Evolutionary conservation across 495 filamentous ascomycete genomes (phyloP).

Genomic region (Ascodesmis nigricans): DNA sequence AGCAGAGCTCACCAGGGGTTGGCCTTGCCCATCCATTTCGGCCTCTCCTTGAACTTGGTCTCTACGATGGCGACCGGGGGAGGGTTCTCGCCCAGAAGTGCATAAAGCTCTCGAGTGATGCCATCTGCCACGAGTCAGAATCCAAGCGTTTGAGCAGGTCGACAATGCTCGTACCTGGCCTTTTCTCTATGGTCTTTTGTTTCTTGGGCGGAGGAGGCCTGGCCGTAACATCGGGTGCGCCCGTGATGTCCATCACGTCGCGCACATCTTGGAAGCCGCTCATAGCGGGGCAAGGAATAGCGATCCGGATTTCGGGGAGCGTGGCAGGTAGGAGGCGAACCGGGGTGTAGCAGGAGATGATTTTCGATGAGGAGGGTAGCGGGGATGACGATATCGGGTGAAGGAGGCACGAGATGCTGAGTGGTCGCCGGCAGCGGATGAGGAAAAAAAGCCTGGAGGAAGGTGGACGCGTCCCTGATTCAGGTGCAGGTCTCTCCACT

Average conservation of each 20-base stretch:
- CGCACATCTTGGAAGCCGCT: constrained; percentile 52
- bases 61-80: constrained; percentile 46
- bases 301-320: too few species aligned
- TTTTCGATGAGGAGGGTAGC: too few species aligned
- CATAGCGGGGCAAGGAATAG: too few species aligned
- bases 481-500: too few species aligned
- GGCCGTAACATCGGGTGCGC: constrained; percentile 31
- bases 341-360: too few species aligned
- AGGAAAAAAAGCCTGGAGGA: too few species aligned
- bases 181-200: constrained; percentile 45
- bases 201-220: constrained; percentile 48
- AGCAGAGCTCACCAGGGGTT: constrained; percentile 32
- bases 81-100: constrained; percentile 42
- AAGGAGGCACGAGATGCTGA: too few species aligned
- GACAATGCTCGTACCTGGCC: constrained; percentile 38
- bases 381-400: too few species aligned
- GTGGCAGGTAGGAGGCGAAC: too few species aligned
- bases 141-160: constrained; percentile 30
- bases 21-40: constrained; percentile 34
- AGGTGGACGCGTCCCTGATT: too few species aligned
- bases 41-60: constrained; percentile 42
- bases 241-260: constrained; percentile 69
- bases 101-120: constrained; percentile 43
- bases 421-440: too few species aligned
- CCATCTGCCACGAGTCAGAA: constrained; percentile 39